These are phyloP conservation scores for Micromonas pusilla DNA, from an alignment of 139 green algal species.

Conservation along the genomic window DNA sequence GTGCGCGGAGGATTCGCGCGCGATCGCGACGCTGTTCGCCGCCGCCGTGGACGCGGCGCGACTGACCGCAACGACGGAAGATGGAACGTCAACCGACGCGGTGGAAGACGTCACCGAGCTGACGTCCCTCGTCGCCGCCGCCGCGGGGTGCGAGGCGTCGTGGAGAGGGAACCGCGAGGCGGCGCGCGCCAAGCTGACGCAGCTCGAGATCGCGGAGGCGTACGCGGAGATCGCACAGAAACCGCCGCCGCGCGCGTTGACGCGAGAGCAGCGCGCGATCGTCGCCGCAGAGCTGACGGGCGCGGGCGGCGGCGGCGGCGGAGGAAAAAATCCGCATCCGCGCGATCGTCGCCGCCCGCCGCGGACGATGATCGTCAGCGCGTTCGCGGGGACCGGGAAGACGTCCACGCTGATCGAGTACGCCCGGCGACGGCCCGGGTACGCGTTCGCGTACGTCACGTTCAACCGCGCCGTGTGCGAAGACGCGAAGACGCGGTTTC, in stretches of 20 bases:
- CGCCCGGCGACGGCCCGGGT: neutral
- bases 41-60: too few species aligned
- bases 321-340: too few species aligned
- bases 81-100: too few species aligned
- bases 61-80: too few species aligned
- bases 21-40: neutral
- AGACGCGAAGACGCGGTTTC: neutral
- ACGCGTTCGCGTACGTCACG: neutral
- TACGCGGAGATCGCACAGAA: neutral
- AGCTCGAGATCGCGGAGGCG: neutral
- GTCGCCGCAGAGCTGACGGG: neutral
- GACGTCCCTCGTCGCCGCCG: neutral
- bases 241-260: too few species aligned
- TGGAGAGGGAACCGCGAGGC: neutral
- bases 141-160: too few species aligned
- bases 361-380: neutral
- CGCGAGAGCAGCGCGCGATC: conserved; percentile 3
- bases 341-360: too few species aligned
- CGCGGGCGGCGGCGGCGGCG: too few species aligned
- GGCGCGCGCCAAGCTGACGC: neutral
- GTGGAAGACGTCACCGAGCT: neutral
- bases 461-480: neutral
- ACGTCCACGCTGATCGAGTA: conserved; percentile 11
- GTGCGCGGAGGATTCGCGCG: neutral
- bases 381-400: conserved; percentile 7